A percentile compares a stretch with the other conserved stretches of the same genome.
Evolutionary conservation across 2,329 filamentous ascomycete species (phyloP).

Genomic region (Penicillium sp.): DNA sequence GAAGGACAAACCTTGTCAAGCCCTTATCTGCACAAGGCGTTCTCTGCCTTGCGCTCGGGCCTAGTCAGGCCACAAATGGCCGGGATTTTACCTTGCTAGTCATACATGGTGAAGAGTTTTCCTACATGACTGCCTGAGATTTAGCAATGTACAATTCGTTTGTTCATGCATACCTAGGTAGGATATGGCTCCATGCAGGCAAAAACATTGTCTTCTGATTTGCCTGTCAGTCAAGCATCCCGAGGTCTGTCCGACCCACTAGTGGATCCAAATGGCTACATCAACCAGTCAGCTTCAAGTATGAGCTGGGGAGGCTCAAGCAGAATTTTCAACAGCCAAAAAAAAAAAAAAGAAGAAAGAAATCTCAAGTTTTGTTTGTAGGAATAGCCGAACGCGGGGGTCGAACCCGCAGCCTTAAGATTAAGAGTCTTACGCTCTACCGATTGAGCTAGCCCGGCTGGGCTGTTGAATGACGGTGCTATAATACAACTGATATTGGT

Average conservation of each 20-base stretch:
- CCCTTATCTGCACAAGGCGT: conserved; percentile 5
- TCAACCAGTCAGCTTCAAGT: conserved; percentile 13
- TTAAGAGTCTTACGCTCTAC: conserved; percentile 49
- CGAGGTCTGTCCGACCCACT: conserved; percentile 15
- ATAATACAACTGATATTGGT: conserved; percentile 20
- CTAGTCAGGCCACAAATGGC: conserved; percentile 10
- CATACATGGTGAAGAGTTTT: neutral
- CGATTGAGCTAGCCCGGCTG: conserved; percentile 49
- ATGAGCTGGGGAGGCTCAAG: neutral
- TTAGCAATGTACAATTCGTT: neutral
- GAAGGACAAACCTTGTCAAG: conserved; percentile 7
- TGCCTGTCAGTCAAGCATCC: neutral
- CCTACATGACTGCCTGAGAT: neutral
- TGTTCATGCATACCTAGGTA: neutral
- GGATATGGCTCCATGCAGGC: neutral
- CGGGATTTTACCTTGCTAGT: neutral
- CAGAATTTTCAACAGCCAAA: conserved; percentile 5
- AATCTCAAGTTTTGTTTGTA: conserved; percentile 19
- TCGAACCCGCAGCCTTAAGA: conserved; percentile 46
- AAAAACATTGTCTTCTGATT: neutral
- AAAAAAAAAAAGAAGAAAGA: conserved; percentile 24
- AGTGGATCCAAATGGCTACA: neutral
- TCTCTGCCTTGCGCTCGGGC: conserved; percentile 24
- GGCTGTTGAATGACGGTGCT: conserved; percentile 34
- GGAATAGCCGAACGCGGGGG: conserved; percentile 42